phyloP scores from a whole-genome alignment of 192 early-diverging fungal genomes.

The Mortierella alpina region DNA sequence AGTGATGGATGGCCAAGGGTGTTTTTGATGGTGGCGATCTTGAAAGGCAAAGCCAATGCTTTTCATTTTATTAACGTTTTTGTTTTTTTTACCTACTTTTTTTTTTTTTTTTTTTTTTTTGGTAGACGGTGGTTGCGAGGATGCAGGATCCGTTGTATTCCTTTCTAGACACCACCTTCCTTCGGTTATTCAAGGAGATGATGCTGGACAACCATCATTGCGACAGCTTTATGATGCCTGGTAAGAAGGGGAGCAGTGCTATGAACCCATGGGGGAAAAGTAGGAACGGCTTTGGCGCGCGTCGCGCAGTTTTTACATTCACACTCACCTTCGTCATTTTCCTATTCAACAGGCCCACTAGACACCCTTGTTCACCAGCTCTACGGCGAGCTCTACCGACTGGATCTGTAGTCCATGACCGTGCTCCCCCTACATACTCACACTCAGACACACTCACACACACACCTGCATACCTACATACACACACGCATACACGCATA shows the following conservation, averaged over 20 bases:
- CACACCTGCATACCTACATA: not conserved
- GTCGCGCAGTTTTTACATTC: not conserved
- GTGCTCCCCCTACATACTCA: not conserved
- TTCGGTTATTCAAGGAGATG: slow-evolving; percentile 34
- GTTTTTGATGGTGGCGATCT: not conserved
- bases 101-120: not conserved
- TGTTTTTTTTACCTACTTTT: not conserved
- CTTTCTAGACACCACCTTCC: slow-evolving; percentile 40
- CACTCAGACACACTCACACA: not conserved
- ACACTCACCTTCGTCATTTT: not conserved
- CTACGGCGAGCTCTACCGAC: slow-evolving; percentile 40
- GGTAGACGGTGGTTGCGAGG: slow-evolving; percentile 38
- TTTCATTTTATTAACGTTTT: no score
- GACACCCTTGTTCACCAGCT: slow-evolving; percentile 45
- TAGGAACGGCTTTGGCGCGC: not conserved
- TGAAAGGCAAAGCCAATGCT: not conserved
- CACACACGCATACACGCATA: not conserved
- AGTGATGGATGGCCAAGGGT: not conserved
- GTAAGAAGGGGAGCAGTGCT: not conserved
- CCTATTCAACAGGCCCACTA: slow-evolving; percentile 20
- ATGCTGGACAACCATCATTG: slow-evolving; percentile 24
- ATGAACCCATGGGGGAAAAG: not conserved
- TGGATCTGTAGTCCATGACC: slow-evolving; percentile 27
- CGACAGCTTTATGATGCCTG: slow-evolving; percentile 49
- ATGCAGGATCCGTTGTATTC: slow-evolving; percentile 42